These are phyloP conservation scores for Barnettozyma wickerhamii DNA, from an alignment of 805 yeast genomes.

Conservation along the genomic window DNA sequence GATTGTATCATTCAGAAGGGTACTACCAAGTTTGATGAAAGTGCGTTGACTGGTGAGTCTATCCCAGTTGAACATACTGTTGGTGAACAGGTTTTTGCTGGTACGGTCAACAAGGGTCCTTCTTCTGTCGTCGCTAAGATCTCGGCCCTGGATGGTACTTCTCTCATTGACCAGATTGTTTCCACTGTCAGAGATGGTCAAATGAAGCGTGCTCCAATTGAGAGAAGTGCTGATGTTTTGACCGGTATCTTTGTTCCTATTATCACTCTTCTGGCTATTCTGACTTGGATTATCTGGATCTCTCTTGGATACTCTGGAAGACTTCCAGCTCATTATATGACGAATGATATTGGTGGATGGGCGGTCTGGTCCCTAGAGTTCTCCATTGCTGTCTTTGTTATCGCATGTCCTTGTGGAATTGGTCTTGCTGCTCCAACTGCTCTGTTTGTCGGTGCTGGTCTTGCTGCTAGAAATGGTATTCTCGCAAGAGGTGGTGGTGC, in stretches of 20 bases:
- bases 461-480: conserved; percentile 74
- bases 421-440: conserved; percentile 87
- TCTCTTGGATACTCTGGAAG: conserved; percentile 48
- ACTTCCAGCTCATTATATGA: conserved; percentile 52
- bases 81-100: conserved; percentile 71
- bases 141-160: conserved; percentile 55
- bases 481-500: conserved; percentile 79
- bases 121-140: conserved; percentile 50
- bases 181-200: conserved; percentile 71
- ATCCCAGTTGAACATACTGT: conserved; percentile 49
- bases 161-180: conserved; percentile 67
- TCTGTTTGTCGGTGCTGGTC: conserved; percentile 70
- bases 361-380: conserved; percentile 73
- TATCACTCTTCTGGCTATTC: conserved; percentile 53
- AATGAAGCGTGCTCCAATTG: conserved; percentile 67
- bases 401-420: conserved; percentile 84
- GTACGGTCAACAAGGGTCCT: conserved; percentile 63
- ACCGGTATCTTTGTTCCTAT: conserved; percentile 74
- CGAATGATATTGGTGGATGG: conserved; percentile 71
- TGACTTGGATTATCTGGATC: conserved; percentile 70
- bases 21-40: conserved; percentile 49
- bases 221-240: conserved; percentile 59
- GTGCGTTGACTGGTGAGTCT: conserved; percentile 61
- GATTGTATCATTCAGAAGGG: conserved; percentile 51
- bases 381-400: conserved; percentile 74